Conservation (phyloP, 2,329 filamentous ascomycete genomes). For the Xylariaceae sp. region DNA sequence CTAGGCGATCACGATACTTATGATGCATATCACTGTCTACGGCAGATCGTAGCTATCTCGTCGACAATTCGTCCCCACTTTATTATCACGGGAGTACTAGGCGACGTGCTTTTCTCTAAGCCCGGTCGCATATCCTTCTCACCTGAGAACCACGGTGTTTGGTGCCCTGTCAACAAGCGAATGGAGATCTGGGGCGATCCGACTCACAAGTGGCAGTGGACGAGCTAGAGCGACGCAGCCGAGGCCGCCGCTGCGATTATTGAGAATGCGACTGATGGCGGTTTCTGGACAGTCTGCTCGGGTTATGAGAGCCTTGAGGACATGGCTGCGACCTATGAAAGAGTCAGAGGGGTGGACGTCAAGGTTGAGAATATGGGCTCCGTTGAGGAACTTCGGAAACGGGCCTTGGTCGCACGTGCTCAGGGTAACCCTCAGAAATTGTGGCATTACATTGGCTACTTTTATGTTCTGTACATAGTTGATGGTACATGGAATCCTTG, state of each 20-base stretch:
- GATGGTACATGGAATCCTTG: constrained; percentile 15
- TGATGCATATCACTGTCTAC: constrained; percentile 32
- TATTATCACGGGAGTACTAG: constrained; percentile 28
- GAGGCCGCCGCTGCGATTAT: constrained; percentile 11
- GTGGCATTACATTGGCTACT: constrained; percentile 21
- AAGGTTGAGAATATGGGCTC: constrained; percentile 14
- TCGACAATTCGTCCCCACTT: constrained; percentile 22
- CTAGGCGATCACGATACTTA: constrained; percentile 32
- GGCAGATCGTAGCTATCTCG: constrained; percentile 27
- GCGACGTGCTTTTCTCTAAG: constrained; percentile 24
- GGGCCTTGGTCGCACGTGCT: constrained; percentile 10
- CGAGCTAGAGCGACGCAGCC: constrained; percentile 18
- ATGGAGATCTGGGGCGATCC: constrained; percentile 17
- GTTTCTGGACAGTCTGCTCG: constrained; percentile 18
- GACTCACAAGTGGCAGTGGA: constrained; percentile 15
- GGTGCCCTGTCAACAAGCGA: constrained; percentile 14
- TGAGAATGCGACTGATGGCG: constrained; percentile 13
- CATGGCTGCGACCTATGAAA: constrained; percentile 15
- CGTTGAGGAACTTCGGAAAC: constrained; percentile 14
- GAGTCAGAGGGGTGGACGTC: constrained; percentile 9
- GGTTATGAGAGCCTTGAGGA: constrained; percentile 14
- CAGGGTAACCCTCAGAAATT: constrained; percentile 9
- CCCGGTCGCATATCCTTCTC: constrained; percentile 15
- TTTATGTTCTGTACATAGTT: constrained; percentile 13
- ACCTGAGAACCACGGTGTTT: constrained; percentile 13